These are phyloP conservation scores for Amanita rimosa DNA, from an alignment of 768 basidiomycete species.

Conservation along the genomic window DNA sequence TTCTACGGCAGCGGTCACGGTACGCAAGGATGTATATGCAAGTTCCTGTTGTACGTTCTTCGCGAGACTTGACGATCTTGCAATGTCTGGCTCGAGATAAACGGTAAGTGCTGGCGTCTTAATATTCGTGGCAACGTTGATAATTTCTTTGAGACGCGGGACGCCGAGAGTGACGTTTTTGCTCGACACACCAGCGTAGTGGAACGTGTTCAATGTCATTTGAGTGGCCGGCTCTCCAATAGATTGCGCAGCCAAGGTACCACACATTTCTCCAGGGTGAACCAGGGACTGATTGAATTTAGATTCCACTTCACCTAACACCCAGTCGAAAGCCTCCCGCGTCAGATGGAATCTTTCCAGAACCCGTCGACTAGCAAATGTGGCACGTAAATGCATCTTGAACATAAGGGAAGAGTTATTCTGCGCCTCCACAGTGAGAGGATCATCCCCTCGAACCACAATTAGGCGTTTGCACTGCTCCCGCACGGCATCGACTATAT, in stretches of 20 bases:
- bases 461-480: conserved; percentile 69
- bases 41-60: conserved; percentile 91
- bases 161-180: conserved; percentile 99
- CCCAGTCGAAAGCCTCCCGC: conserved; percentile 95
- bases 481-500: conserved; percentile 73
- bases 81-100: conserved; percentile 67
- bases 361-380: conserved; percentile 78
- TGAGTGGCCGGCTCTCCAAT: conserved; percentile 99
- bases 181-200: conserved; percentile 99
- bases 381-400: conserved; percentile 86
- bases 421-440: conserved; percentile 67
- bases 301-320: conserved; percentile 88
- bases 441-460: conserved; percentile 81
- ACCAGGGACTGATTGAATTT: conserved; percentile 92
- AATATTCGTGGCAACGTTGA: conserved; percentile 98
- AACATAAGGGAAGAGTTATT: conserved; percentile 85
- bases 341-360: conserved; percentile 84
- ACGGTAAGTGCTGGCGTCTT: conserved; percentile 96
- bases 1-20: conserved; percentile 90
- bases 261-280: conserved; percentile 98
- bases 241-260: conserved; percentile 94
- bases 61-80: conserved; percentile 48
- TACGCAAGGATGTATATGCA: conserved; percentile 87
- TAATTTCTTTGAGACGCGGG: conserved; percentile 97
- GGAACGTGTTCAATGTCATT: conserved; percentile 99